A percentile compares a stretch with the other conserved stretches of the same genome.
phyloP scores from a whole-genome alignment of 2,329 filamentous ascomycete genomes.

The Stromatinia cepivora region DNA sequence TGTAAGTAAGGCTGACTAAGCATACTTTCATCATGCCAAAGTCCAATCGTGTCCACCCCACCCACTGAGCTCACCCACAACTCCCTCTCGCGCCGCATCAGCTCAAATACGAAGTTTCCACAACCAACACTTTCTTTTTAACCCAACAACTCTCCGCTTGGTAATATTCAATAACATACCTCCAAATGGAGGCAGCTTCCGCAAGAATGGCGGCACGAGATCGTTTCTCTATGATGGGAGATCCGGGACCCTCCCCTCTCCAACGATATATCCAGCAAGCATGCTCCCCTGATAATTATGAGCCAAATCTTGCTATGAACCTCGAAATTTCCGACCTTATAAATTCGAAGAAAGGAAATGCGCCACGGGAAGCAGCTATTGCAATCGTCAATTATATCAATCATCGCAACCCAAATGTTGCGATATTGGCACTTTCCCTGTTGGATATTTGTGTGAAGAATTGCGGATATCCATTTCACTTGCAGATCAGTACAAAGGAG shows the following conservation, averaged over 20 bases:
- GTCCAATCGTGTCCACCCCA: conserved; percentile 22
- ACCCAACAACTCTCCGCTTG: conserved; percentile 1
- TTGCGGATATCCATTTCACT: conserved; percentile 97
- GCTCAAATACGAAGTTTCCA: background rate
- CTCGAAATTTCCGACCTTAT: conserved; percentile 96
- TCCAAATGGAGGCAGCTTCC: conserved; percentile 85
- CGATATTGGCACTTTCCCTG: conserved; percentile 83
- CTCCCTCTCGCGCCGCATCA: conserved; percentile 16
- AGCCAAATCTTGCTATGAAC: conserved; percentile 93
- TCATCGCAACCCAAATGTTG: conserved; percentile 94
- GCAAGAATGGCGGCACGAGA: conserved; percentile 93
- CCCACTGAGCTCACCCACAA: conserved; percentile 17
- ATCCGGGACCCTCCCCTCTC: conserved; percentile 78
- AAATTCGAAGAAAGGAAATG: conserved; percentile 95
- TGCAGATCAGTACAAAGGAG: conserved; percentile 98
- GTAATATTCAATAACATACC: conserved; percentile 30
- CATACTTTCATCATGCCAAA: conserved; percentile 16
- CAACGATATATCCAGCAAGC: conserved; percentile 96
- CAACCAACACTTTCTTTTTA: background rate
- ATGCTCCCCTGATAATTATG: conserved; percentile 95
- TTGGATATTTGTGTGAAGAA: conserved; percentile 99
- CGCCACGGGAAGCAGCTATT: conserved; percentile 91
- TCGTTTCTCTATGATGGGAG: conserved; percentile 81
- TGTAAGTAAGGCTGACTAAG: conserved; percentile 14
- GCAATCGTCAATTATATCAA: conserved; percentile 94